Evolutionary conservation across 306 rosid genomes (phyloP), one percentile per base, ranked within the genome.

Genomic region (Quercus agrifolia): DNA sequence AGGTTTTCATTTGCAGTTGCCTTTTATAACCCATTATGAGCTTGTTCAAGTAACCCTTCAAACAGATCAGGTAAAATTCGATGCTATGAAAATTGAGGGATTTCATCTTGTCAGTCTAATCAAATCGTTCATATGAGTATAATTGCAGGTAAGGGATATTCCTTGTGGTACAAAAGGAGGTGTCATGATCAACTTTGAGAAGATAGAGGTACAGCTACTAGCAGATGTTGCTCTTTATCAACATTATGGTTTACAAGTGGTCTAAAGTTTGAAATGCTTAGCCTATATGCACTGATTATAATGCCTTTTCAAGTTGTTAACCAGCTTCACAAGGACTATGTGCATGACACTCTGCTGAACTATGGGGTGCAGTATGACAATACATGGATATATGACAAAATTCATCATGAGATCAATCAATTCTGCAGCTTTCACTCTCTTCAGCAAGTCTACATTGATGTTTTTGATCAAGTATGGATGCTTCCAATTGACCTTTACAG

Each of bases 121-220:
- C 62, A 31, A 17, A 59, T 62, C 51, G 0, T 44, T 67, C 19
- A 17, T 59, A 31, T 70, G 23, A 58, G 75, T 56, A 33, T 20
- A 25, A 55, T 78, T 86, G 73, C 87, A 93, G 99, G 98, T 95
- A 78, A 91, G 88, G 83, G 90, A 93, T 82, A 93, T 95, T 89
- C 96, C 99, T 38, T 95, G 99, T 1, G 99, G 97, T 79, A 93
- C 98, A 17, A 95, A 95, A 84, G 99, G 97, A 67, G 99, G 94
- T 73, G 97, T 95, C 73, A 93, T 91, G 97, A 95, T 93, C 74
- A 87, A 58, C 77, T 95, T 95, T 72, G 96, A 80, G 84, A 95
- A 93, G 90, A 93, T 95, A 54, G 96, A 95, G 93, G 99, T 95
- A 81, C 21, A 67, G 46, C 52, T 67, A 54, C n/a, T 27, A 56